A percentile compares a stretch with the other conserved stretches of the same genome.
Evolutionary conservation across 768 basidiomycete genomes (phyloP).

Genomic region (Rhizopogon sp.): DNA sequence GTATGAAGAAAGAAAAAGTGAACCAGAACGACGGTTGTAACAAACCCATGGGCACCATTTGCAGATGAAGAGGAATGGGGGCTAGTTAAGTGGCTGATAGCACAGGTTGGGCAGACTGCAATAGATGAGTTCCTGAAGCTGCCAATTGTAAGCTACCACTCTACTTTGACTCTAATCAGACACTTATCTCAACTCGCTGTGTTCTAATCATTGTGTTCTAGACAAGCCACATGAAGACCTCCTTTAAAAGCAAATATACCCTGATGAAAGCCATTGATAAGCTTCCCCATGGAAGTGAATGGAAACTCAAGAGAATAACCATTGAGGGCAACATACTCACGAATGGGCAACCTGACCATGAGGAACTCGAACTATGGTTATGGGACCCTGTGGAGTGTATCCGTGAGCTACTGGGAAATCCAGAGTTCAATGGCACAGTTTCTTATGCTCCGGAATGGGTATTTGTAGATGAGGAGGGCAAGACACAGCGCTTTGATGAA

Average conservation of each 20-base stretch:
- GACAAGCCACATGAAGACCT: not conserved
- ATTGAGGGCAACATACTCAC: conserved; percentile 5
- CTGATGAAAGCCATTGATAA: conserved; percentile 2
- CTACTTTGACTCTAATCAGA: not conserved
- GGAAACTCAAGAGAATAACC: conserved; percentile 10
- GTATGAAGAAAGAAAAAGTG: too few relatives aligned
- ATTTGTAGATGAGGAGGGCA: conserved; percentile 9
- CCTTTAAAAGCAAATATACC: not conserved
- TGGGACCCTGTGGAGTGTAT: conserved; percentile 23
- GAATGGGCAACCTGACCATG: conserved; percentile 4
- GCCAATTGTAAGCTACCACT: conserved; percentile 14
- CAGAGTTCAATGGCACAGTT: conserved; percentile 21
- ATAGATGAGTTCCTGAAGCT: conserved; percentile 17
- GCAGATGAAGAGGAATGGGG: conserved; percentile 12
- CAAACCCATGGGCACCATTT: conserved; percentile 7
- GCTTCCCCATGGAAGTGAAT: conserved; percentile 8
- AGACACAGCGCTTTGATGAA: conserved; percentile 25
- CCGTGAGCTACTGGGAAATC: conserved; percentile 21
- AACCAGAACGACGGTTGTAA: too few relatives aligned
- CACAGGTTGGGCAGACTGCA: conserved; percentile 12
- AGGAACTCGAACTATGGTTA: conserved; percentile 18
- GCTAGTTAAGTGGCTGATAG: conserved; percentile 15
- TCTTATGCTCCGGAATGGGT: conserved; percentile 24
- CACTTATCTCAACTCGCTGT: too few relatives aligned
- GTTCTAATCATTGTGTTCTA: not conserved